Evolutionary conservation across 352 stramenopile genomes (phyloP).

Genomic region (Detonula confervacea): DNA sequence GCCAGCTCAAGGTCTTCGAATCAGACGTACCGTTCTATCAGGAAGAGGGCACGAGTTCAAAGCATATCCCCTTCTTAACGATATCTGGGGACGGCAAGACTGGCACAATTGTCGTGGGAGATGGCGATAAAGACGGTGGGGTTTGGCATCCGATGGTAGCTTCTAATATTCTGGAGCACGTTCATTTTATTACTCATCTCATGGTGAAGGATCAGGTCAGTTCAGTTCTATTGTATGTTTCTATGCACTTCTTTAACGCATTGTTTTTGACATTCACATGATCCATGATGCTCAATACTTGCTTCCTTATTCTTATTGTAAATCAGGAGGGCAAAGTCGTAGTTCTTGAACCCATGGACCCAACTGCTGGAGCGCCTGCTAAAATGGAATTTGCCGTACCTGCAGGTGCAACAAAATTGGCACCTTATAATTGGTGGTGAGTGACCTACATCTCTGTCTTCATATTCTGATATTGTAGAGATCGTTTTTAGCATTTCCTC

Average conservation of each 20-base stretch:
- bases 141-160: slow-evolving; percentile 29
- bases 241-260: background rate
- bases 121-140: slow-evolving; percentile 32
- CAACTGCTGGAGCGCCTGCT: background rate
- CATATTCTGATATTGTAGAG: too few species aligned
- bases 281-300: too few species aligned
- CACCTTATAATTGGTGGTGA: slow-evolving; percentile 23
- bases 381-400: slow-evolving; percentile 9
- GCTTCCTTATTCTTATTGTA: too few species aligned
- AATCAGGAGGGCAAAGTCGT: slow-evolving; percentile 35
- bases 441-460: too few species aligned
- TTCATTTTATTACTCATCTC: slow-evolving; percentile 40
- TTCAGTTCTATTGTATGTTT: background rate
- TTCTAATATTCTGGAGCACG: slow-evolving; percentile 16
- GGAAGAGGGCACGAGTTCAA: background rate
- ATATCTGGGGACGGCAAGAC: slow-evolving; percentile 13
- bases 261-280: too few species aligned
- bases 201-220: slow-evolving; percentile 38
- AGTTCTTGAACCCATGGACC: slow-evolving; percentile 16
- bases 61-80: slow-evolving; percentile 30
- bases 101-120: slow-evolving; percentile 21
- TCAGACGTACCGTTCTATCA: background rate
- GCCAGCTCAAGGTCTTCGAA: slow-evolving; percentile 1
- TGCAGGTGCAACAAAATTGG: slow-evolving; percentile 27
- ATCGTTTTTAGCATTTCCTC: too few species aligned